These are phyloP conservation scores for Vigna reflexopilosa DNA, from an alignment of 306 rosid genomes.

Conservation along the genomic window DNA sequence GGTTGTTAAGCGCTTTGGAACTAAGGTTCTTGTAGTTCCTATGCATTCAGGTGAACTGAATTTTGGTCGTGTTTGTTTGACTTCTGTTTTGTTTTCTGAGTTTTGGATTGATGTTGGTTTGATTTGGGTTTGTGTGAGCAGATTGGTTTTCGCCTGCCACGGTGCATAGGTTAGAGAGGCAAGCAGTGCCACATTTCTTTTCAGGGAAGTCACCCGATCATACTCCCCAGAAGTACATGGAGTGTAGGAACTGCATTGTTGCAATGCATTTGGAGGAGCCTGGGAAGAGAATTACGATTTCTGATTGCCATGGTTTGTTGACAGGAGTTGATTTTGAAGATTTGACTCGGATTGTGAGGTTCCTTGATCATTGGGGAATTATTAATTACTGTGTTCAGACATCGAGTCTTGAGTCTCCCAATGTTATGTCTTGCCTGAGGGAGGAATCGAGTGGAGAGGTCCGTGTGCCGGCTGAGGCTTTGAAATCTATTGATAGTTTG, in stretches of 20 bases:
- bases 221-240: conserved; percentile 95
- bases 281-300: conserved; percentile 62
- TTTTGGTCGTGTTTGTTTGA: not conserved
- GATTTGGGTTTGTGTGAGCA: conserved; percentile 49
- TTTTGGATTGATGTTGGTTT: conserved; percentile 24
- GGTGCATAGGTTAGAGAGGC: conserved; percentile 95
- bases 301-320: conserved; percentile 70
- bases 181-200: conserved; percentile 97
- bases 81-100: not conserved
- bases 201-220: conserved; percentile 73
- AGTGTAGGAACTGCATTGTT: conserved; percentile 83
- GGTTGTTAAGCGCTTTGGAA: conserved; percentile 87
- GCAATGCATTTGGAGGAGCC: conserved; percentile 91
- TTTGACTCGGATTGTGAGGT: conserved; percentile 77
- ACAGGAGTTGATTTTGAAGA: conserved; percentile 72
- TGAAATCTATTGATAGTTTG: conserved; percentile 91
- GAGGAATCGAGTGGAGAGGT: conserved; percentile 89
- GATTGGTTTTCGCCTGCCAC: conserved; percentile 98
- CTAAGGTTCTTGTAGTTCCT: conserved; percentile 82
- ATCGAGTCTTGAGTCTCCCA: conserved; percentile 62
- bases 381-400: conserved; percentile 80
- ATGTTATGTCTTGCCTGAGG: conserved; percentile 62
- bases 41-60: conserved; percentile 86
- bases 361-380: conserved; percentile 99
- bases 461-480: conserved; percentile 79